Evolutionary conservation across 202 grass and related monocot genomes (phyloP), one percentile per base, ranked within the genome.

Genomic region (Setaria viridis): DNA sequence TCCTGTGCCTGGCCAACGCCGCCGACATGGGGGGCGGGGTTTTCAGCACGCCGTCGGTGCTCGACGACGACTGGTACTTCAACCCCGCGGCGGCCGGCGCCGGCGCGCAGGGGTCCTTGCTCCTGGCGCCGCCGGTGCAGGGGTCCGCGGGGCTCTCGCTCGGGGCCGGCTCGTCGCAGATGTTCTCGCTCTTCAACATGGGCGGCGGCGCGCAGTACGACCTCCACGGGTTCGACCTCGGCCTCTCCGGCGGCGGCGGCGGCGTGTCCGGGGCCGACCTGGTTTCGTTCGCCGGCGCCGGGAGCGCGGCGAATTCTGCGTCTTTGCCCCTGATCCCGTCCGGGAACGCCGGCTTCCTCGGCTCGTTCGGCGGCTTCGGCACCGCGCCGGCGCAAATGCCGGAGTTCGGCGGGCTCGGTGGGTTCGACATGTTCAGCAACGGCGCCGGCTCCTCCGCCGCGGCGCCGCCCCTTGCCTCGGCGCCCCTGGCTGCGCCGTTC

Each of bases 1-100:
- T 91, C 57, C 55, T 91, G 11, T 37, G 55, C 49, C 46, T 88
- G 81, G 55, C 81, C 14, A 10, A 69, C 2, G 64, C 49, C n/a
- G 42, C 60, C 30, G 16, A 16, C 15, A 20, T 74, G 34, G 85
- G 53, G 17, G 70, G 62, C 11, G 54, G 39, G 2, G 85, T 33
- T 9, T 87, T 87, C 70, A 57, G 70, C 32, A 15, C 81, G 16
- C 81, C 77, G n/a, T 4, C 41, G 48, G 54, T 85, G 49, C 41
- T 91, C 60, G 82, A 85, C 4, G 85, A 88, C 9, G 89, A 91
- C 11, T 91, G 89, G 89, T 88, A 78, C 82, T 88, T 91, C 49
- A 72, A 77, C 67, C 8, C 70, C 10, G 41, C 67, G 21, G 74
- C 68, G 3, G 42, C 62, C 17, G 69, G 51, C 9, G 39, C 14